Evolutionary conservation across 371 early-diverging fungal genomes (phyloP), one percentile per base, ranked within the genome.

Genomic region (Actinomucor elegans): DNA sequence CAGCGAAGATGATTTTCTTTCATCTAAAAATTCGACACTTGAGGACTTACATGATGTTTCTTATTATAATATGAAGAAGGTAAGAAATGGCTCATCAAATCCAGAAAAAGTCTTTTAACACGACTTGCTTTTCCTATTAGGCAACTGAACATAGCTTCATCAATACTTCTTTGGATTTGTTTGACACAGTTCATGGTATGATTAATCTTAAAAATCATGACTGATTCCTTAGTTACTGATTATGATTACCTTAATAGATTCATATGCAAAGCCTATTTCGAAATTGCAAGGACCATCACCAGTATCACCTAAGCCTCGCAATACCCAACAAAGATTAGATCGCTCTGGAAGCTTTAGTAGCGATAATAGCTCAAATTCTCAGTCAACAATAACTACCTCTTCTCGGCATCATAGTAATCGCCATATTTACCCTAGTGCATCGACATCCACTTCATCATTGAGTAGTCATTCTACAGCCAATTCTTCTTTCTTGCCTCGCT

Each of bases 311-410:
- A 49, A 49, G n/a, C 29, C 50, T 20, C 23, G 34, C 14, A 26
- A n/a, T 48, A 40, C 24, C 5, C 21, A 10, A 24, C 21, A 48
- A 3, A 43, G 46, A 24, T 35, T 34, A 23, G n/a, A 57, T 24
- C 31, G 62, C 42, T 62, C 57, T 9, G 48, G 57, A 8, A 62
- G 62, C 32, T 45, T 61, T 5, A 56, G 62, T 4, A 61, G 62
- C 10, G 62, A 62, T n/a, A 47, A 47, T 8, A 62, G 62, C 12
- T 24, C 47, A 10, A 56, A 62, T 32, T 62, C 62, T 0, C 47
- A 42, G 27, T 56, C 53, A 0, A 60, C 61, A 6, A 49, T 60
- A 18, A 57, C 48, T 18, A 18, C 42, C 8, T 10, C 34, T 8
- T 21, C 6, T 4, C 21, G 42, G 6, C 27, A 48, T 6, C 29